Conservation (phyloP, 2,329 filamentous ascomycete genomes). For the Teratosphaeria nubilosa region DNA sequence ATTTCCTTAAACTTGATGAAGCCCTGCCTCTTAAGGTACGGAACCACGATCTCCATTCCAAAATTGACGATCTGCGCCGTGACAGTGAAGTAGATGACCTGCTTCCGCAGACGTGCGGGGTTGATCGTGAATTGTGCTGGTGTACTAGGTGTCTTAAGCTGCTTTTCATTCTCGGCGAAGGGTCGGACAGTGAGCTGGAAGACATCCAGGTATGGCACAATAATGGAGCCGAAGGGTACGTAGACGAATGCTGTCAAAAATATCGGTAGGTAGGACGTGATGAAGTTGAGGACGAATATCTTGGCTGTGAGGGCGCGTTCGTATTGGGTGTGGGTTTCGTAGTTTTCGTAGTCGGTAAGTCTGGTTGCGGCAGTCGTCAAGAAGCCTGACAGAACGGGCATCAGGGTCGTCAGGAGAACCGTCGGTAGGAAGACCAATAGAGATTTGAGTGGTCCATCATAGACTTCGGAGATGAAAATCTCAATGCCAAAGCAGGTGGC, state of each 20-base stretch:
- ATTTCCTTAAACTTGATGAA: slow-evolving; percentile 71
- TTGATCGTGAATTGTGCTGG: slow-evolving; percentile 66
- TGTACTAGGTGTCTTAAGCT: slow-evolving; percentile 43
- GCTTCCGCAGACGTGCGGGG: slow-evolving; percentile 69
- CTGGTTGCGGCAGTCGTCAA: slow-evolving; percentile 67
- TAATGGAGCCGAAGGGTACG: slow-evolving; percentile 74
- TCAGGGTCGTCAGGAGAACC: slow-evolving; percentile 67
- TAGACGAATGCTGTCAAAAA: slow-evolving; percentile 90
- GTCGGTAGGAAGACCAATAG: slow-evolving; percentile 84
- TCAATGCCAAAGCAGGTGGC: slow-evolving; percentile 83
- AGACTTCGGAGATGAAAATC: slow-evolving; percentile 91
- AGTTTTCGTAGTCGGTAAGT: slow-evolving; percentile 80
- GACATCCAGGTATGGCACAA: slow-evolving; percentile 78
- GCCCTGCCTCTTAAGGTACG: slow-evolving; percentile 69
- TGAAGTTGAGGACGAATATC: slow-evolving; percentile 92
- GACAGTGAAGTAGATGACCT: slow-evolving; percentile 93
- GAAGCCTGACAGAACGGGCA: slow-evolving; percentile 67
- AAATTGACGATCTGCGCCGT: slow-evolving; percentile 88
- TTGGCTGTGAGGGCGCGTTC: slow-evolving; percentile 80
- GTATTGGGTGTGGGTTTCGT: slow-evolving; percentile 76
- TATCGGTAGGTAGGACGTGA: slow-evolving; percentile 88
- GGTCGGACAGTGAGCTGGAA: slow-evolving; percentile 65
- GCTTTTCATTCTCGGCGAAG: slow-evolving; percentile 65
- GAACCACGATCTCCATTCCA: slow-evolving; percentile 72
- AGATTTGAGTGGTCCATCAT: slow-evolving; percentile 76